Conservation (phyloP, 148 eudicot genomes). For the Drosera capensis region DNA sequence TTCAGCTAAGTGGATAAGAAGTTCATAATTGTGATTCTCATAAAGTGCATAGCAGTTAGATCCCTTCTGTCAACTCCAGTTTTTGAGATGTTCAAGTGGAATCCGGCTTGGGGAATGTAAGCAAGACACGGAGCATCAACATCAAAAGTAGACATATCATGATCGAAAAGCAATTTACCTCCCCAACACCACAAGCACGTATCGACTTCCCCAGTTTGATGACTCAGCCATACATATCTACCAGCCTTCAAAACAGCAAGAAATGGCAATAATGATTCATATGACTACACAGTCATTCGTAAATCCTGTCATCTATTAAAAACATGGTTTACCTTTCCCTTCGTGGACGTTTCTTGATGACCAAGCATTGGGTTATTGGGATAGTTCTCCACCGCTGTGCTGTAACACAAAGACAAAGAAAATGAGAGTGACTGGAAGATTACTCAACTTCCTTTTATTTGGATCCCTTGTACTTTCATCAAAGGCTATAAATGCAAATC, state of each 20-base stretch:
- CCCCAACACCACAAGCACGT: constrained; percentile 59
- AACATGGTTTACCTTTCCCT: constrained; percentile 58
- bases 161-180: constrained; percentile 31
- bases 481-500: too few relatives aligned
- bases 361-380: constrained; percentile 65
- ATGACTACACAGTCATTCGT: neutral
- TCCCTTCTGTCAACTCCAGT: neutral
- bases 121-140: constrained; percentile 1
- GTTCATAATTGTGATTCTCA: neutral
- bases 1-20: neutral
- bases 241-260: constrained; percentile 50
- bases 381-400: constrained; percentile 53
- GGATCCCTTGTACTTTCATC: too few relatives aligned
- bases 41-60: neutral
- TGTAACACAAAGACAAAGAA: constrained; percentile 27
- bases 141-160: neutral
- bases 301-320: neutral
- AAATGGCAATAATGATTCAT: neutral
- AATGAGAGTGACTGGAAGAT: neutral
- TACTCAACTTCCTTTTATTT: too few relatives aligned
- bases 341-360: constrained; percentile 32
- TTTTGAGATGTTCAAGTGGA: neutral
- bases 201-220: constrained; percentile 75
- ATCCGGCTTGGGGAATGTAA: neutral
- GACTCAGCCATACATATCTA: constrained; percentile 69